These are phyloP conservation scores for Geoglossum cookeanum DNA, from an alignment of 2,329 filamentous ascomycete species.

Conservation along the genomic window DNA sequence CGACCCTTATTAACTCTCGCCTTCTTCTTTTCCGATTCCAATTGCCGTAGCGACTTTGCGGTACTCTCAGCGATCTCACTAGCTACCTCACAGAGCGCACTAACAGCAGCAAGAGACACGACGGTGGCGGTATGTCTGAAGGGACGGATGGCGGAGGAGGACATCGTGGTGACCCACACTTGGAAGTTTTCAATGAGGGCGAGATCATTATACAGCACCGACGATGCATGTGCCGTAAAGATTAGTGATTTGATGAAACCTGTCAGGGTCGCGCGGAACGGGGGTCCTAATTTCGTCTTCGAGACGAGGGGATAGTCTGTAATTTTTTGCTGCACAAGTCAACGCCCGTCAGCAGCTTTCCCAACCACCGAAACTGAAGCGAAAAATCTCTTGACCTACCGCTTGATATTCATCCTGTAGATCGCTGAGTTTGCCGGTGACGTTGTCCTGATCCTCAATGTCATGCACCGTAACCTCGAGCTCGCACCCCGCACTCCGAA, in stretches of 20 bases:
- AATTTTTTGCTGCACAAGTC: conserved; percentile 41
- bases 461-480: conserved; percentile 63
- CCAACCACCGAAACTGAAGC: neutral
- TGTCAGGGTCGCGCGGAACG: conserved; percentile 60
- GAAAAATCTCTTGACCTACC: conserved; percentile 27
- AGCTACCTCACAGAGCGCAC: conserved; percentile 55
- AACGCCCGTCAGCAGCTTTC: neutral
- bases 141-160: conserved; percentile 66
- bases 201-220: conserved; percentile 55
- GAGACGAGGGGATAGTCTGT: conserved; percentile 85
- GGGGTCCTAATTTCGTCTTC: conserved; percentile 53
- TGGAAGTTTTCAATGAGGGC: conserved; percentile 75
- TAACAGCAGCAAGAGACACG: conserved; percentile 61
- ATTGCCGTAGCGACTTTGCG: conserved; percentile 58
- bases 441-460: conserved; percentile 77
- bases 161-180: conserved; percentile 80
- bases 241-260: conserved; percentile 66
- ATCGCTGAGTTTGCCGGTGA: conserved; percentile 56
- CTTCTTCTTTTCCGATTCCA: conserved; percentile 59
- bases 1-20: conserved; percentile 60
- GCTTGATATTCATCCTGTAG: conserved; percentile 78
- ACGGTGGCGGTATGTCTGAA: conserved; percentile 90
- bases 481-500: conserved; percentile 59
- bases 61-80: conserved; percentile 51
- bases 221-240: conserved; percentile 61